Base-by-base conservation (phyloP, 331 rosid species). In the Malus hybrid region DNA sequence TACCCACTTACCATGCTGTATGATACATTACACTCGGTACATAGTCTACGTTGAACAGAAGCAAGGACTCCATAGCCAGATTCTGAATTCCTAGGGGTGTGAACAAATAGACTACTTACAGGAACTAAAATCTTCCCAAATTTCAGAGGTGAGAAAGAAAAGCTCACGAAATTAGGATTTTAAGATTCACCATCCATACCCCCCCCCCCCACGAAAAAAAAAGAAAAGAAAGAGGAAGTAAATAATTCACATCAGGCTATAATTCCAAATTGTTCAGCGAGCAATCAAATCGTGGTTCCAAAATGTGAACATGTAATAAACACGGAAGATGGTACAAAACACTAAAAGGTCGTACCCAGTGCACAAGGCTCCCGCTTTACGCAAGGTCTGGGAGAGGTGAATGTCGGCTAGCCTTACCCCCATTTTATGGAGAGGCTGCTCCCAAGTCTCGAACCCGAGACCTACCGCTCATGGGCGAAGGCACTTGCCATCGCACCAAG, bases 221-320 rank as follows among this genome's bases (percentile, higher is more conserved):
- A 52, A 18, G 4, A 34, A 22, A 39, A 50, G 33, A 19, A 5
- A 36, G 0, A 66, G 0, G 8, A 9, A 64, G 14, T 4, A 32
- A 18, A 31, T n/a, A 65, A 65, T 15, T 31, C 3, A 7, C 29
- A 67, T 67, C 54, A 1, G 0, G 31, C 19, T 36, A 19, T 7
- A 64, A 54, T 34, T 70, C 12, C 65, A 69, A 48, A 70, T 70
- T 66, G 78, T 50, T 59, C 14, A 27, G 72, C 50, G 36, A 46
- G 84, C 56, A 69, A 14, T 29, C 16, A 39, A 79, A 15, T 64
- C 42, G 68, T 60, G 67, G 46, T 57, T 72, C 70, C 74, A 82
- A 75, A 60, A 74, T 71, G 65, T 70, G 77, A 76, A n/a, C 54
- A 27, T 66, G 34, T 36, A 55, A 54, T 56, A 64, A 22, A 67